phyloP scores from a whole-genome alignment of 2,329 filamentous ascomycete genomes.

The Aspergillus unguis region DNA sequence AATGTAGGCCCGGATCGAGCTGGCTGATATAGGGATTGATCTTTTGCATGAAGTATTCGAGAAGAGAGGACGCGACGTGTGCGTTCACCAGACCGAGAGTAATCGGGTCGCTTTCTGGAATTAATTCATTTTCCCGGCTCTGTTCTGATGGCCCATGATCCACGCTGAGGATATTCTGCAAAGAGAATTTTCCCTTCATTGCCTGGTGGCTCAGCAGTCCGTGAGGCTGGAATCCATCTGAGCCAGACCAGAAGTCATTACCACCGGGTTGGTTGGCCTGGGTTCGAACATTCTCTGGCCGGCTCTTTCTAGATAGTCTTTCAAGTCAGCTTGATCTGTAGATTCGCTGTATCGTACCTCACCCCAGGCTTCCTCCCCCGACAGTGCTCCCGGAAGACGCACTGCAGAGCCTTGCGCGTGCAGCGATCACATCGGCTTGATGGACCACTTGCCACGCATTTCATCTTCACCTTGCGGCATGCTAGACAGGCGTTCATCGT shows the following conservation, averaged over 20 bases:
- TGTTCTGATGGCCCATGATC: neutral
- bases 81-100: neutral
- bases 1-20: neutral
- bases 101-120: neutral
- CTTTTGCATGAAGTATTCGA: neutral
- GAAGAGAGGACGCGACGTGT: neutral
- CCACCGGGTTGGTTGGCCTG: neutral
- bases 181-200: neutral
- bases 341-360: neutral
- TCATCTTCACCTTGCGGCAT: constrained; percentile 3
- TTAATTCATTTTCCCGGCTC: neutral
- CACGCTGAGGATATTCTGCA: constrained; percentile 1
- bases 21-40: constrained; percentile 2
- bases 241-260: neutral
- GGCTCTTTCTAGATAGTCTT: neutral
- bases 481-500: neutral
- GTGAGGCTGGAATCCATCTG: neutral
- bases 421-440: neutral
- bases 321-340: no score
- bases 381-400: neutral
- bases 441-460: neutral
- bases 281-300: no score
- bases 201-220: neutral
- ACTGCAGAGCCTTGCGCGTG: neutral
- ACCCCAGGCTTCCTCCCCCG: neutral